phyloP scores from a whole-genome alignment of 306 rosid genomes.

The Cucumis sativus region DNA sequence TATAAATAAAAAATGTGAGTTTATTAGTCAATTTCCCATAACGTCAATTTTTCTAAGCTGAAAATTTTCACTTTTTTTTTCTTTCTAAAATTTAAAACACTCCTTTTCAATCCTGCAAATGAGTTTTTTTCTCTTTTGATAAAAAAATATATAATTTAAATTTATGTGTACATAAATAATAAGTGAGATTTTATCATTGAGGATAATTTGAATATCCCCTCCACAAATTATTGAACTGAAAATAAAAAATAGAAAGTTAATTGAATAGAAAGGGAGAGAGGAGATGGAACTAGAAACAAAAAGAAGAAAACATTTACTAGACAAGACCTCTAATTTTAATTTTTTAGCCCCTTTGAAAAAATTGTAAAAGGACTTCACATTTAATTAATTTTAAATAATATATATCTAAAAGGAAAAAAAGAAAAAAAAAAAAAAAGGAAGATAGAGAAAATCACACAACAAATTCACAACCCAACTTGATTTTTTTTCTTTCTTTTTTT shows the following conservation, averaged over 20 bases:
- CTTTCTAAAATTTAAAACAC: neutral
- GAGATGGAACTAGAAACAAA: neutral
- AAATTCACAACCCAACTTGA: constrained; percentile 3
- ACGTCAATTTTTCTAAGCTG: neutral
- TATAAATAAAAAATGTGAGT: neutral
- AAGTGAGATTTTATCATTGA: neutral
- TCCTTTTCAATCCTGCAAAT: neutral
- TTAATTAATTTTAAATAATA: neutral
- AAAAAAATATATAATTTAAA: no score
- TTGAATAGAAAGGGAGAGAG: neutral
- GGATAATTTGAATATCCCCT: neutral
- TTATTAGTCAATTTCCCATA: neutral
- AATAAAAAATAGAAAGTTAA: neutral
- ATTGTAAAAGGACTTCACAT: constrained; percentile 4
- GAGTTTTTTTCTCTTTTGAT: neutral
- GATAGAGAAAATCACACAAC: neutral
- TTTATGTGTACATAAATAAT: neutral
- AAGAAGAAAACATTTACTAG: neutral
- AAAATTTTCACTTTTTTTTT: neutral
- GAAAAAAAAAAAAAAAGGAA: neutral
- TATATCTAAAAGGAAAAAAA: neutral
- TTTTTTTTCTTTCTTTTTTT: neutral
- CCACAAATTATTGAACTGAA: neutral
- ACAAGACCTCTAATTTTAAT: neutral
- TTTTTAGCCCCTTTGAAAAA: neutral